Percentiles rank a stretch among this genome's conserved stretches.
These are phyloP conservation scores for Fusarium luffae DNA, from an alignment of 2,329 filamentous ascomycete genomes.

Conservation along the genomic window DNA sequence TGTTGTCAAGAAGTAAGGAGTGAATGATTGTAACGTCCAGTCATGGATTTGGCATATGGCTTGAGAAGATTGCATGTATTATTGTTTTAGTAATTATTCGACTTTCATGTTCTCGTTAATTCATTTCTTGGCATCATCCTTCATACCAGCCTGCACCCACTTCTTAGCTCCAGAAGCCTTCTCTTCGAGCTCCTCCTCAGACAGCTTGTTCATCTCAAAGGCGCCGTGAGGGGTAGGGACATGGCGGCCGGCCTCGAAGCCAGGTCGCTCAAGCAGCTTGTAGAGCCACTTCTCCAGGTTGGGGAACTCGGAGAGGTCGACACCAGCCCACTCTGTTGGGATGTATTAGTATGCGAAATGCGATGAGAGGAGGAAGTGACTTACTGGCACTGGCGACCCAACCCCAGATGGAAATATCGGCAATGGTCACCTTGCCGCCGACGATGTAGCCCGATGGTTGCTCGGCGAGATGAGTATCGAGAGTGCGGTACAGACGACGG, in stretches of 20 bases:
- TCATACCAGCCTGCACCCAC: constrained; percentile 79
- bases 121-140: constrained; percentile 68
- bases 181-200: constrained; percentile 66
- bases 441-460: constrained; percentile 69
- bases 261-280: constrained; percentile 74
- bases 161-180: constrained; percentile 61
- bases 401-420: constrained; percentile 83
- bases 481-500: constrained; percentile 80
- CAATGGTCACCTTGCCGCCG: constrained; percentile 76
- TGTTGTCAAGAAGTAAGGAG: constrained; percentile 40
- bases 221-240: constrained; percentile 76
- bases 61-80: constrained; percentile 6
- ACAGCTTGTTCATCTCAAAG: constrained; percentile 57
- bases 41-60: too few species aligned
- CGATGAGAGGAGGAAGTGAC: not conserved
- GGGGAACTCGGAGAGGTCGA: constrained; percentile 79
- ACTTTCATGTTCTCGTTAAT: not conserved
- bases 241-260: constrained; percentile 79
- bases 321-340: constrained; percentile 52
- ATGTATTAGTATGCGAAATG: not conserved
- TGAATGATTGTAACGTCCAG: too few species aligned
- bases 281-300: constrained; percentile 81
- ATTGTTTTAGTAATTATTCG: not conserved
- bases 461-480: constrained; percentile 76
- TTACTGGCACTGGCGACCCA: constrained; percentile 72